Evolutionary conservation across 371 early-diverging fungal species (phyloP), one percentile per base, ranked within the genome.

Genomic region (Nosema muscidifuracis): DNA sequence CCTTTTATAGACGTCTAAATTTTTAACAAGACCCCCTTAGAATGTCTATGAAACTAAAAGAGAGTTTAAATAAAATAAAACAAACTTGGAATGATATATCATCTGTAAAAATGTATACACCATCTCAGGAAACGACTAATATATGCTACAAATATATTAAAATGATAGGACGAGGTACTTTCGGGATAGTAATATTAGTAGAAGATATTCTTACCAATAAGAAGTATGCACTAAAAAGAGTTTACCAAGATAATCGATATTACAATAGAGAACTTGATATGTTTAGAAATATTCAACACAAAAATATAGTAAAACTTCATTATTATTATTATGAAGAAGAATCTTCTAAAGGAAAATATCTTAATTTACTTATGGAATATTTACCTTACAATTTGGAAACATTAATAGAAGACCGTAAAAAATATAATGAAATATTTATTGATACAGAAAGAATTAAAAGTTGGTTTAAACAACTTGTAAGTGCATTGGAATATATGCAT

Each of bases 391-490:
- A 66, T 38, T 40, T 78, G 16, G 66, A 61, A 26, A 43, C 56
- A 15, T 24, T 70, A 33, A 81, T 78, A 18, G 24, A 57, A 36
- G 18, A 44, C 13, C 56, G 42, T 42, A 64, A 68, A 24, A 47
- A 3, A 47, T 47, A 6, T n/a, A 12, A 6, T n/a, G 20, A 36
- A 86, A 73, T 91, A 93, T 79, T 81, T 92, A 50, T 79, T 95
- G 63, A 84, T 85, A 61, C 94, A 85, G 94, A 72, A 97, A 97
- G n/a, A n/a, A 47, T 47, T 10, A 47, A 47, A 20, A 20, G n/a
- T 20, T 47, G 47, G 47, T 87, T 88, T 70, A 63, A 77, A 43
- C 89, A 90, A 68, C 77, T 89, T 33, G 76, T 89, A 9, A 79
- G 83, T 13, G 89, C 77, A 26, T 16, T 81, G 20, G 47, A 55